Evolutionary conservation across 192 early-diverging fungal species (phyloP), one percentile per base, ranked within the genome.

Genomic region (Backusella sp.): DNA sequence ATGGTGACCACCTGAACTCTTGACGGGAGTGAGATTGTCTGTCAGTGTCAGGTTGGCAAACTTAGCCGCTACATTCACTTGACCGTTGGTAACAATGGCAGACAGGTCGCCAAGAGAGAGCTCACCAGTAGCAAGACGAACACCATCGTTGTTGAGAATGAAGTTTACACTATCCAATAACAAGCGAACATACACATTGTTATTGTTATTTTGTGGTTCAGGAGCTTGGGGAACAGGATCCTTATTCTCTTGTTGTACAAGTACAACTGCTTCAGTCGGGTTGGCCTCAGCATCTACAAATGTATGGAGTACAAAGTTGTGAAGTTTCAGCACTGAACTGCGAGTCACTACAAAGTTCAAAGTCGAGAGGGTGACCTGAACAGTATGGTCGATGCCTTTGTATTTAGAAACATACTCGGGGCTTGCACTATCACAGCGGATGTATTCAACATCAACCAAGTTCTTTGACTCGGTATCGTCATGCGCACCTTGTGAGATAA

Each of bases 281-380:
- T 35, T 34, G 0, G 44, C 41, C 21, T 74, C 73, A 67, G 66
- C 73, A 37, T 67, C 70, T 17, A 83, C 84, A 80, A 95, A 96
- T 6, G 93, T 93, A 56, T 90, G 88, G 15, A 95, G 76, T 6
- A 97, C 83, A 75, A 94, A 97, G 72, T 96, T 92, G 80, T 97
- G 95, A 11, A 96, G 82, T 8, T 88, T 91, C 75, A 97, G 80
- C 14, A 99, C 92, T 68, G 92, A 93, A 77, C 92, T 93, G 35
- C 92, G 91, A 11, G 95, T 93, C 2, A 98, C 85, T 69, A 96
- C 92, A 74, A 98, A 84, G 32, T 93, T 92, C 21, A 97, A 76
- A 39, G 84, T 93, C 44, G 89, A 96, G 72, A 90, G 87, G 19
- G 90, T 91, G 1, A 98, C 87, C 39, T 96, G 93, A 6, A 95